These are phyloP conservation scores for Yarrowia keelungensis DNA, from an alignment of 805 yeast species.

Conservation along the genomic window DNA sequence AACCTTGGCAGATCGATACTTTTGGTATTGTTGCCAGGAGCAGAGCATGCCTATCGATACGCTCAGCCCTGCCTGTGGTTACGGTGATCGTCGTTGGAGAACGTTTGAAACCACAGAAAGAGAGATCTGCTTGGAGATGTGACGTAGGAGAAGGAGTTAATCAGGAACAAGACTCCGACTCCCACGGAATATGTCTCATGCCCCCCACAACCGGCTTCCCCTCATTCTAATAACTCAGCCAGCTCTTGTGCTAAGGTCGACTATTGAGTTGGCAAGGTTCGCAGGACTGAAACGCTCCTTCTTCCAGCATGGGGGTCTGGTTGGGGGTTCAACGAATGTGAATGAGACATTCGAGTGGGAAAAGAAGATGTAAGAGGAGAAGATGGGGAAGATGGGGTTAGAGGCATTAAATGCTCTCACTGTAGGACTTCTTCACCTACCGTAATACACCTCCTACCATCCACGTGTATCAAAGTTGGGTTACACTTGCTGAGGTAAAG, in stretches of 20 bases:
- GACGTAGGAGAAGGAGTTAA: too few relatives aligned
- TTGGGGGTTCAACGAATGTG: background rate
- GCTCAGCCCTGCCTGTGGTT: too few relatives aligned
- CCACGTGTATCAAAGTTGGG: slow-evolving; percentile 3
- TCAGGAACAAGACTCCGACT: too few relatives aligned
- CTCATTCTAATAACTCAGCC: slow-evolving; percentile 18
- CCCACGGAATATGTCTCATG: slow-evolving; percentile 6
- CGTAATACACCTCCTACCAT: background rate
- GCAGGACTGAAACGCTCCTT: background rate
- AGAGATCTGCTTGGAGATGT: too few relatives aligned
- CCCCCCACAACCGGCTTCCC: slow-evolving; percentile 9
- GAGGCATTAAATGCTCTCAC: too few relatives aligned
- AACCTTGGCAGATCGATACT: background rate
- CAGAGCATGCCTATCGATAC: background rate
- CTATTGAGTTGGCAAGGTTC: slow-evolving; percentile 2
- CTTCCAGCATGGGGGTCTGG: slow-evolving; percentile 6
- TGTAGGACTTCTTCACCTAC: too few relatives aligned
- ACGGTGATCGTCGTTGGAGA: too few relatives aligned
- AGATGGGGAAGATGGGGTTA: too few relatives aligned
- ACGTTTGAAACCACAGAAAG: too few relatives aligned
- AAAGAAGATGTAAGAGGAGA: too few relatives aligned
- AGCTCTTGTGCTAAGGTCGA: background rate
- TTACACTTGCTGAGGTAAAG: slow-evolving; percentile 13
- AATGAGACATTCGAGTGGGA: background rate
- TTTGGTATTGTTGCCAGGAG: background rate